phyloP scores from a whole-genome alignment of 352 stramenopile genomes.

The Globisporangium okanoganense region DNA sequence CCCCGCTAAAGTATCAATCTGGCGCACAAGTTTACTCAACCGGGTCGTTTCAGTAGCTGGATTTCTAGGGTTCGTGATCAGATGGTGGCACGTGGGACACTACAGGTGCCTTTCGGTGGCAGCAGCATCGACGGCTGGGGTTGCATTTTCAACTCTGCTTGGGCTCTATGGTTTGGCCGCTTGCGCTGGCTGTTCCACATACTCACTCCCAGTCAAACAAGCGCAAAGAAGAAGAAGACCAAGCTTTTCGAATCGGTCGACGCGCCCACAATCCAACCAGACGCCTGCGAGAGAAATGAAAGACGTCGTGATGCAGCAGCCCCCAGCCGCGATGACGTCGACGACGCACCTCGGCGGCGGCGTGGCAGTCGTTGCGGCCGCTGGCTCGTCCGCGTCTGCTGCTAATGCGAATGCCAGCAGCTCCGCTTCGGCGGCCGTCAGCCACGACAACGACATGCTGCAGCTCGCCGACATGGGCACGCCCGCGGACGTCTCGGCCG shows the following conservation, averaged over 20 bases:
- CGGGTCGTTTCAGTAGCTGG: background rate
- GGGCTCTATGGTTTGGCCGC: background rate
- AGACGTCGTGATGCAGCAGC: conserved; percentile 14
- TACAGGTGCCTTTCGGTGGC: background rate
- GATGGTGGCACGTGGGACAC: conserved; percentile 4
- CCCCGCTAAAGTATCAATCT: conserved; percentile 2
- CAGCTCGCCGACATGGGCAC: conserved; percentile 19
- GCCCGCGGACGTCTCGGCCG: conserved; percentile 30
- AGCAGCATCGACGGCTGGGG: conserved; percentile 9
- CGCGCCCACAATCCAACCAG: conserved; percentile 5
- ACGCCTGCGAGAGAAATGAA: conserved; percentile 12
- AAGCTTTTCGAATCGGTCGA: conserved; percentile 1
- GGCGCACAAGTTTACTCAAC: background rate
- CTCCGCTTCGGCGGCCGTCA: background rate
- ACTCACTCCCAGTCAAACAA: conserved; percentile 11
- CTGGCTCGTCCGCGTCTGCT: conserved; percentile 3
- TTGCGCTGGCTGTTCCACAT: background rate
- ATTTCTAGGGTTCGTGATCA: background rate
- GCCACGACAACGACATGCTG: conserved; percentile 1
- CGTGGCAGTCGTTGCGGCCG: conserved; percentile 1
- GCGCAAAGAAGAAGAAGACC: background rate
- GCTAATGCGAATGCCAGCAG: background rate
- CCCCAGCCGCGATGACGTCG: conserved; percentile 8
- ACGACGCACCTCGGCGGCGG: conserved; percentile 9
- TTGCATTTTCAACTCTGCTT: conserved; percentile 19